Evolutionary conservation across 306 rosid species (phyloP), one percentile per base, ranked within the genome.

Genomic region (Fagus crenata): DNA sequence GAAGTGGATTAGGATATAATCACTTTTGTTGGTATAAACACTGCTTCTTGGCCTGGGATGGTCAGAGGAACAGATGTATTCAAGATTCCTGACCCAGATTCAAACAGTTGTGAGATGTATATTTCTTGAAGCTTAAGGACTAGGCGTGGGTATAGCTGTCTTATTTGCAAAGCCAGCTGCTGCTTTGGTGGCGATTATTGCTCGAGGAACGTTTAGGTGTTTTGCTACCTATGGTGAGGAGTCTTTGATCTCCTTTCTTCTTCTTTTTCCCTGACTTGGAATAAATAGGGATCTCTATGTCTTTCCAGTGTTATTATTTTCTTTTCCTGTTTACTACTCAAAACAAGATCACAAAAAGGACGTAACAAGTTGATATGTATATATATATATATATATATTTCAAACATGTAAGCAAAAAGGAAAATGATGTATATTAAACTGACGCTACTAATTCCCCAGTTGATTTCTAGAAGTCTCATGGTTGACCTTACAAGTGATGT

Each of bases 211-310:
- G 74, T 76, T 31, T 78, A 78, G 79, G 68, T 76, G 54, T 85
- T 85, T 42, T 49, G 40, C 82, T 75, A 61, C 77, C 42, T 69
- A 75, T 74, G 84, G 85, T 77, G 88, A 88, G 88, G 89, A 85
- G 85, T 64, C 84, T 70, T 81, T 63, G 75, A 41, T 76, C 80
- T 71, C 77, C 55, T 74, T 78, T 75, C 49, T 49, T 75, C 49
- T 49, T 82, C 68, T 75, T 65, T 37, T 49, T 14, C 51, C 14
- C 51, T 46, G 60, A 32, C 53, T 71, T 53, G 75, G 85, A 71
- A 73, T 53, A 22, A 71, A 61, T 64, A 77, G 77, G 82, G 46
- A 69, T 35, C 39, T 75, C 49, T 9, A 1, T 72, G 54, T 51
- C 67, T 46, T 72, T 32, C 35, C 58, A 58, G 58, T 32, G 28